Conservation (phyloP, 306 rosid genomes). For the Aeschynomene evenia region DNA sequence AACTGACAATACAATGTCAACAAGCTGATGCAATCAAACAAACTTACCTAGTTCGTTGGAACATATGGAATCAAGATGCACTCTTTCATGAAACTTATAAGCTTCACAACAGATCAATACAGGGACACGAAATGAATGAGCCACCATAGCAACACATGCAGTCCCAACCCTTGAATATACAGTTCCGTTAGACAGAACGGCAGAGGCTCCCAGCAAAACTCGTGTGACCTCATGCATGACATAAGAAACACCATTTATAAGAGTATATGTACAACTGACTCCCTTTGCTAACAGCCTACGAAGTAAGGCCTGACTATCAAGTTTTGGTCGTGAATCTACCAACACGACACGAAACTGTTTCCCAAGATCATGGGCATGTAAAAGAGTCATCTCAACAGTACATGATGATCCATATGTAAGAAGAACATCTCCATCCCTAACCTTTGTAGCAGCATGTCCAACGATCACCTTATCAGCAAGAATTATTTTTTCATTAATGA, state of each 20-base stretch:
- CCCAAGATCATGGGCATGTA: constrained; percentile 72
- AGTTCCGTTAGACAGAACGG: constrained; percentile 75
- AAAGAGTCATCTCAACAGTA: constrained; percentile 74
- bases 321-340: constrained; percentile 86
- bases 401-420: constrained; percentile 72
- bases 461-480: constrained; percentile 84
- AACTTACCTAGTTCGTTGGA: constrained; percentile 77
- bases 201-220: constrained; percentile 82
- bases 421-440: constrained; percentile 84
- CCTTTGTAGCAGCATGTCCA: constrained; percentile 65
- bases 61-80: constrained; percentile 91
- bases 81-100: constrained; percentile 93
- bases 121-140: constrained; percentile 76
- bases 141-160: constrained; percentile 90
- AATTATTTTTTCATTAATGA: constrained; percentile 74
- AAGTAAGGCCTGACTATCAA: constrained; percentile 80
- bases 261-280: constrained; percentile 78
- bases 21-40: constrained; percentile 17
- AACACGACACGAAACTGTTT: constrained; percentile 78
- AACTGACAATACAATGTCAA: constrained; percentile 2
- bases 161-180: constrained; percentile 93
- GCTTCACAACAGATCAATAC: constrained; percentile 93
- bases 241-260: constrained; percentile 75
- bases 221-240: constrained; percentile 82
- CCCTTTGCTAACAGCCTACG: constrained; percentile 68